phyloP scores from a whole-genome alignment of 23 red algal species.

The Gracilariopsis chorda region DNA sequence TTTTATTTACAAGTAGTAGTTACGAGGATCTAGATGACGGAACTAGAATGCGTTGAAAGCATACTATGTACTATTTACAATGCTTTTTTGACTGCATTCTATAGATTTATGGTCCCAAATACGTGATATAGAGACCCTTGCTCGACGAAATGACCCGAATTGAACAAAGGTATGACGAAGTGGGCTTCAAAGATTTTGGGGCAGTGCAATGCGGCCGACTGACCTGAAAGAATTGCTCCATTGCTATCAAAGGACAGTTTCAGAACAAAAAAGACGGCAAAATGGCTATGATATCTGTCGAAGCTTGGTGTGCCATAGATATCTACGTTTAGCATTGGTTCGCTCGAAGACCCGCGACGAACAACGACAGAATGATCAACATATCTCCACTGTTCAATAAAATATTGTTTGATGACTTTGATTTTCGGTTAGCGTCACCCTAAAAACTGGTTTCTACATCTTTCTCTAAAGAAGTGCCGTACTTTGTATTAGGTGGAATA shows the following conservation, averaged over 20 bases:
- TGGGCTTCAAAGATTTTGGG: background rate
- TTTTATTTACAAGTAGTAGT: background rate
- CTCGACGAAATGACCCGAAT: background rate
- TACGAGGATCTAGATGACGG: slow-evolving; percentile 34
- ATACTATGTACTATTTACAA: background rate
- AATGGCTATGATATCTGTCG: slow-evolving; percentile 5
- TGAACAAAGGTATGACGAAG: background rate
- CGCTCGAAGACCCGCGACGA: background rate
- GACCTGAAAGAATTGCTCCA: slow-evolving; percentile 43
- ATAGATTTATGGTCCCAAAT: background rate
- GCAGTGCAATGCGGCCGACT: slow-evolving; percentile 21
- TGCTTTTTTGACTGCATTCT: background rate
- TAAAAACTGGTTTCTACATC: background rate
- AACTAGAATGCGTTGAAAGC: slow-evolving; percentile 3
- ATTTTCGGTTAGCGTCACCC: too few species aligned
- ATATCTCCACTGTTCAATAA: background rate
- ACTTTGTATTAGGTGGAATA: slow-evolving; percentile 17
- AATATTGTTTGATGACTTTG: too few species aligned
- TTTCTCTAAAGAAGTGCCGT: background rate
- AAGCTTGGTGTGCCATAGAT: slow-evolving; percentile 25
- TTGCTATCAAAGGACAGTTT: slow-evolving; percentile 27
- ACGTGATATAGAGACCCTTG: background rate
- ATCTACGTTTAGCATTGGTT: slow-evolving; percentile 52
- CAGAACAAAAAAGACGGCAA: slow-evolving; percentile 3
- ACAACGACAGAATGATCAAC: background rate